phyloP scores from a whole-genome alignment of 345 rosid genomes.

The Salix koriyanagi region DNA sequence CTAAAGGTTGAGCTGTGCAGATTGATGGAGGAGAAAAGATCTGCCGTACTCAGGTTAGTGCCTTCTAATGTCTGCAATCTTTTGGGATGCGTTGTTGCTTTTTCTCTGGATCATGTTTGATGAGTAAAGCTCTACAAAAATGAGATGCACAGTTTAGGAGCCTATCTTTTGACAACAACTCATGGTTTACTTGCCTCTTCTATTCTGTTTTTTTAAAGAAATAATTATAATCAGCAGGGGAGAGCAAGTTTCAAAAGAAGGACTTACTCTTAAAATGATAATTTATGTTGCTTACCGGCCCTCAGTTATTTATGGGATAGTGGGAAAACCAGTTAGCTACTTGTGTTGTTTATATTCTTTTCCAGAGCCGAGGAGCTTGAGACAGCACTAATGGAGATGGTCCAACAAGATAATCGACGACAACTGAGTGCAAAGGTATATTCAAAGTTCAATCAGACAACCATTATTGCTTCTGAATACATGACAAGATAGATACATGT shows the following conservation, averaged over 20 bases:
- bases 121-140: background rate
- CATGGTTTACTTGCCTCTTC: background rate
- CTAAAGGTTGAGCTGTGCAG: constrained; percentile 86
- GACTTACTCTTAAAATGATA: constrained; percentile 6
- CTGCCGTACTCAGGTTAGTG: constrained; percentile 67
- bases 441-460: constrained; percentile 3
- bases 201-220: background rate
- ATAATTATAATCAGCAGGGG: too few species aligned
- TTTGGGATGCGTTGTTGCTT: background rate
- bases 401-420: constrained; percentile 76
- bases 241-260: constrained; percentile 8
- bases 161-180: background rate
- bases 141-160: background rate
- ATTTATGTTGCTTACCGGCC: background rate
- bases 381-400: constrained; percentile 90
- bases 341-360: constrained; percentile 17
- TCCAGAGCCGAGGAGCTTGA: constrained; percentile 94
- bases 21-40: constrained; percentile 82
- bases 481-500: background rate
- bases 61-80: constrained; percentile 13
- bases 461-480: background rate
- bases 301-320: constrained; percentile 7
- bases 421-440: constrained; percentile 74
- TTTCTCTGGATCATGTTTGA: background rate
- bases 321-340: background rate